Conservation (phyloP, 2,329 filamentous ascomycete genomes). For the Ophiognomonia clavigignenti-juglandacearum region DNA sequence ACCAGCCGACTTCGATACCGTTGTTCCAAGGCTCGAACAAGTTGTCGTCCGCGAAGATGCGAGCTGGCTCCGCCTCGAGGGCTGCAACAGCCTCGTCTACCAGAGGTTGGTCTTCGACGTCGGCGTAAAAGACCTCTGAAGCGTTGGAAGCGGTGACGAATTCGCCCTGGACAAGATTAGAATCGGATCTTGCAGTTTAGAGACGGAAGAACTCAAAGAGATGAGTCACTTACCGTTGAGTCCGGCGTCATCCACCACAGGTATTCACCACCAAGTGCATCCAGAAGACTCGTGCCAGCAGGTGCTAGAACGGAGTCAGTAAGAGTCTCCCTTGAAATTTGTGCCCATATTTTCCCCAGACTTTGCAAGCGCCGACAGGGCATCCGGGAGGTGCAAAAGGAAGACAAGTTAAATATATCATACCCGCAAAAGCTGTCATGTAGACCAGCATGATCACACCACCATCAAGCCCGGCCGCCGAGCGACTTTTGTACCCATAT, state of each 20-base stretch:
- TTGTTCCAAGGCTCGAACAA: slow-evolving; percentile 12
- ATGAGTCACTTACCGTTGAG: slow-evolving; percentile 1
- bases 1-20: slow-evolving; percentile 8
- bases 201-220: too few relatives aligned
- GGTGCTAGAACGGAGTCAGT: too few relatives aligned
- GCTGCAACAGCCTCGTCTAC: slow-evolving; percentile 4
- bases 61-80: slow-evolving; percentile 7
- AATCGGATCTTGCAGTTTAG: too few relatives aligned
- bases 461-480: slow-evolving; percentile 2
- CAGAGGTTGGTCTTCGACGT: slow-evolving; percentile 1
- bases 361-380: too few relatives aligned
- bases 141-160: slow-evolving; percentile 6
- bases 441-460: slow-evolving; percentile 13
- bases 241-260: slow-evolving; percentile 8
- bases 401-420: too few relatives aligned
- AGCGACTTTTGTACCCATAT: slow-evolving; percentile 4
- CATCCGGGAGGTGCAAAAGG: too few relatives aligned
- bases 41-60: slow-evolving; percentile 5
- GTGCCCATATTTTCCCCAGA: too few relatives aligned
- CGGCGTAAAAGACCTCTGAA: slow-evolving; percentile 10
- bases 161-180: slow-evolving; percentile 4
- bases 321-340: too few relatives aligned
- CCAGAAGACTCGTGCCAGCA: slow-evolving; percentile 3
- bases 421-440: slow-evolving; percentile 12
- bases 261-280: slow-evolving; percentile 9